Evolutionary conservation across 441 rosid species (phyloP).

Genomic region (Euphorbia neoarborescens): DNA sequence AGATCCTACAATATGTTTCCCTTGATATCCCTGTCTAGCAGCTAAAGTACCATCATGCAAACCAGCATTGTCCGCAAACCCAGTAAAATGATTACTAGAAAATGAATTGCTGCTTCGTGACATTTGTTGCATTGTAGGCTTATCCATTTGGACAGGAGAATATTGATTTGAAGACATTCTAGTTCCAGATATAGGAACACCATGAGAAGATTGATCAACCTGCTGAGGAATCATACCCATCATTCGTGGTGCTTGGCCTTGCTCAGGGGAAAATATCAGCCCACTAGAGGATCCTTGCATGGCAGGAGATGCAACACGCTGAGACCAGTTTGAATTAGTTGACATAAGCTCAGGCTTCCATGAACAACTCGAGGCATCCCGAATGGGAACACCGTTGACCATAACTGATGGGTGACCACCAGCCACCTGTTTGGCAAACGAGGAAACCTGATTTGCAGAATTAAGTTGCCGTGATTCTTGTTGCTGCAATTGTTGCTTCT

Average conservation of each 20-base stretch:
- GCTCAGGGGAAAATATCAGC: slow-evolving; percentile 47
- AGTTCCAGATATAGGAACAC: slow-evolving; percentile 45
- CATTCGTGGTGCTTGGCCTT: slow-evolving; percentile 37
- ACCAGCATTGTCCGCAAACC: slow-evolving; percentile 36
- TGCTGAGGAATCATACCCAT: slow-evolving; percentile 52
- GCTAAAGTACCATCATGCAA: slow-evolving; percentile 37
- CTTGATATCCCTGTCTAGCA: slow-evolving; percentile 44
- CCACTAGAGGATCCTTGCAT: slow-evolving; percentile 54
- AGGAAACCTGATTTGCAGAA: slow-evolving; percentile 42
- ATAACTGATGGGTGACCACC: slow-evolving; percentile 36
- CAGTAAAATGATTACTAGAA: slow-evolving; percentile 38
- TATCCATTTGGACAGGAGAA: slow-evolving; percentile 44
- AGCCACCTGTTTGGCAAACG: slow-evolving; percentile 38
- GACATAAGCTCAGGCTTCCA: slow-evolving; percentile 53
- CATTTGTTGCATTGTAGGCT: slow-evolving; percentile 35
- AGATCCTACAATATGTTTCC: slow-evolving; percentile 30
- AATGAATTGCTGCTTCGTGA: slow-evolving; percentile 43
- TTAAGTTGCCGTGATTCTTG: slow-evolving; percentile 43
- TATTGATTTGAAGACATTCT: slow-evolving; percentile 36
- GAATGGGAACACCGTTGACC: slow-evolving; percentile 58
- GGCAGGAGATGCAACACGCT: slow-evolving; percentile 38
- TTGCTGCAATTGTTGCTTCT: slow-evolving; percentile 46
- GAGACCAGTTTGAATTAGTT: slow-evolving; percentile 55
- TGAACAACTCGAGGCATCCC: slow-evolving; percentile 46
- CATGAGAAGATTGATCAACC: slow-evolving; percentile 59